Percentiles rank a stretch among this genome's conserved stretches.
These are phyloP conservation scores for Xylariales sp. DNA, from an alignment of 2,329 filamentous ascomycete species.

Conservation along the genomic window DNA sequence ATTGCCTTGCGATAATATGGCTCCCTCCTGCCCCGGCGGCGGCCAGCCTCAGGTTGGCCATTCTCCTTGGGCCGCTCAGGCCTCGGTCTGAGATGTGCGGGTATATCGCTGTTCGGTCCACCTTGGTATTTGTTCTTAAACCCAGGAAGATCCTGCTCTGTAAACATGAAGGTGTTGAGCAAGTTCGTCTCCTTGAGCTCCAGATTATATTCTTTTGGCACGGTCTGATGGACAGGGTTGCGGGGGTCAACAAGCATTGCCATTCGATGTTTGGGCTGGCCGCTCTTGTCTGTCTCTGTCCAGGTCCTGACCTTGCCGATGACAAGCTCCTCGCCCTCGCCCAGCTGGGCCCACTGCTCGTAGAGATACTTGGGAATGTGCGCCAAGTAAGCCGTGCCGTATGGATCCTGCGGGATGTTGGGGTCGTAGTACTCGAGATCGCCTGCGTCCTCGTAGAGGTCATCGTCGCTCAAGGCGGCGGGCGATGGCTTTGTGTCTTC, in stretches of 20 bases:
- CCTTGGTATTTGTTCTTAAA: slow-evolving; percentile 60
- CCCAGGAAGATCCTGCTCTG: slow-evolving; percentile 85
- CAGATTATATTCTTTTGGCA: slow-evolving; percentile 88
- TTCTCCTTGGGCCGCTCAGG: slow-evolving; percentile 28
- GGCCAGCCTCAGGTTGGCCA: slow-evolving; percentile 33
- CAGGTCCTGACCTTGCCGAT: slow-evolving; percentile 69
- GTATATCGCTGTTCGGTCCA: slow-evolving; percentile 54
- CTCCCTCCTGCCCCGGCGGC: slow-evolving; percentile 39
- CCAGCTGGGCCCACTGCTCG: slow-evolving; percentile 71
- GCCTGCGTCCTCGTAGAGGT: slow-evolving; percentile 59
- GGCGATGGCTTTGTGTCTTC: slow-evolving; percentile 37
- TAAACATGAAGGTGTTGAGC: slow-evolving; percentile 86
- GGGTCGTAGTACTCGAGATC: slow-evolving; percentile 54
- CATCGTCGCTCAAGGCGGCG: slow-evolving; percentile 54
- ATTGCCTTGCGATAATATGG: slow-evolving; percentile 69
- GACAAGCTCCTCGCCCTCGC: slow-evolving; percentile 77
- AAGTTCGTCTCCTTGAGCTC: slow-evolving; percentile 61
- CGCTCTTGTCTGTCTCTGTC: slow-evolving; percentile 48
- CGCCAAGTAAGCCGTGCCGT: slow-evolving; percentile 61
- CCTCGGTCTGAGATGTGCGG: slow-evolving; percentile 46
- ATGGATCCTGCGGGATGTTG: slow-evolving; percentile 29
- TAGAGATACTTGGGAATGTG: slow-evolving; percentile 77
- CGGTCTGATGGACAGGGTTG: slow-evolving; percentile 61
- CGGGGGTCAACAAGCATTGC: slow-evolving; percentile 66
- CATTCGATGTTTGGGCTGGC: slow-evolving; percentile 39